Conservation (phyloP, 2,329 filamentous ascomycete genomes). For the Aspergillus novofumigatus region DNA sequence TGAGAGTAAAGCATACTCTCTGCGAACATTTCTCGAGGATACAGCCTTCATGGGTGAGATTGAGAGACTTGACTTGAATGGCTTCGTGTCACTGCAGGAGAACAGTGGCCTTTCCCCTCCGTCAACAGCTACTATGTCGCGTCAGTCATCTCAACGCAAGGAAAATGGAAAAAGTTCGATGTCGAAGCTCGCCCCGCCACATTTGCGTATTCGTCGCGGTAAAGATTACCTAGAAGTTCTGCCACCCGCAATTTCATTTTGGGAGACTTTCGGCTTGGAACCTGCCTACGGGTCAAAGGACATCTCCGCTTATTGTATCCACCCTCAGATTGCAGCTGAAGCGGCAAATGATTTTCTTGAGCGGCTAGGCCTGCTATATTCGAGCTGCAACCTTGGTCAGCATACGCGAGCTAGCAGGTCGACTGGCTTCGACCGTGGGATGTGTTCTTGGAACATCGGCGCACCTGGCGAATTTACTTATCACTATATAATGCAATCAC, state of each 20-base stretch:
- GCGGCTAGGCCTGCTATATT: slow-evolving; percentile 52
- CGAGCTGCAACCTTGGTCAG: slow-evolving; percentile 53
- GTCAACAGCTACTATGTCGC: slow-evolving; percentile 9
- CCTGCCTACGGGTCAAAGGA: slow-evolving; percentile 55
- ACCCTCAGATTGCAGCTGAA: slow-evolving; percentile 46
- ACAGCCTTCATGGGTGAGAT: slow-evolving; percentile 25
- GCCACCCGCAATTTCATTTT: slow-evolving; percentile 55
- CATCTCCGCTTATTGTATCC: slow-evolving; percentile 54
- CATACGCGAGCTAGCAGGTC: slow-evolving; percentile 44
- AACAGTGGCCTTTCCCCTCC: slow-evolving; percentile 12
- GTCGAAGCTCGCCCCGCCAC: slow-evolving; percentile 46
- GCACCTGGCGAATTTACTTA: slow-evolving; percentile 26
- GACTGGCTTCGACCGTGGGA: slow-evolving; percentile 35
- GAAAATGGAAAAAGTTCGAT: slow-evolving; percentile 31
- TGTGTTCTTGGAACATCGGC: slow-evolving; percentile 34
- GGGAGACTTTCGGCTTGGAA: slow-evolving; percentile 57
- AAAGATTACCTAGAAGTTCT: slow-evolving; percentile 53
- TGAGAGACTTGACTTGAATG: slow-evolving; percentile 34
- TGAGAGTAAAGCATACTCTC: slow-evolving; percentile 21
- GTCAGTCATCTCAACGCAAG: slow-evolving; percentile 23
- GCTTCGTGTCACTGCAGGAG: slow-evolving; percentile 33
- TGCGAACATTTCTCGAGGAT: slow-evolving; percentile 27
- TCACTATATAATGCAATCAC: slow-evolving; percentile 30
- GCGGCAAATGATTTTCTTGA: slow-evolving; percentile 50
- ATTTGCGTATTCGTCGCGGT: slow-evolving; percentile 52